These are phyloP conservation scores for Microdochium bolleyi DNA, from an alignment of 2,329 filamentous ascomycete species.

Conservation along the genomic window DNA sequence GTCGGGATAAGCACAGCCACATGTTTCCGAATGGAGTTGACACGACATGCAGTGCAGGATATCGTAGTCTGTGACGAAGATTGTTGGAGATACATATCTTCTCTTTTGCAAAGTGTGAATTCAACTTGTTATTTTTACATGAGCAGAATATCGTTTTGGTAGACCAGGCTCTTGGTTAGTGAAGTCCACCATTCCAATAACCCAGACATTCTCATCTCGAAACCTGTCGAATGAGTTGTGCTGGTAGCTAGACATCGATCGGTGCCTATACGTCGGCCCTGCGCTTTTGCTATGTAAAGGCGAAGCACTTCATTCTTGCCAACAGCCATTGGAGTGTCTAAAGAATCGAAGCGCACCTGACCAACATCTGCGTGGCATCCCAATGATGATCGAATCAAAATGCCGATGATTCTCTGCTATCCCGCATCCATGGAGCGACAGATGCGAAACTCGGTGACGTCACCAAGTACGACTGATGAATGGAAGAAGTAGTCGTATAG, in stretches of 20 bases:
- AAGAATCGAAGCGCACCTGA: not conserved
- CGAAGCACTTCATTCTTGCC: not conserved
- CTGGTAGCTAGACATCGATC: not conserved
- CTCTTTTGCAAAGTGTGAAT: not conserved
- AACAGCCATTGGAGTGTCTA: not conserved
- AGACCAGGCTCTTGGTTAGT: not conserved
- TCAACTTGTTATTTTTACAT: not conserved
- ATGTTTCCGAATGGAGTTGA: not conserved
- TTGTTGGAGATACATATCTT: not conserved
- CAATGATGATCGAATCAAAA: not conserved
- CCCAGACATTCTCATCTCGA: not conserved
- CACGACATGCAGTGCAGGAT: not conserved
- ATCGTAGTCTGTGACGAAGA: not conserved
- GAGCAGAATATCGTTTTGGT: not conserved
- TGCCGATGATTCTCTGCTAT: not conserved
- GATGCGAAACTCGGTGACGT: not conserved
- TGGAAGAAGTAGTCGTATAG: not conserved
- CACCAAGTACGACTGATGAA: not conserved
- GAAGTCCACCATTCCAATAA: not conserved
- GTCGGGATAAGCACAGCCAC: not conserved
- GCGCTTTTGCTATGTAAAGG: not conserved
- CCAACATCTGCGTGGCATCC: not conserved
- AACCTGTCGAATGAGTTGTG: not conserved
- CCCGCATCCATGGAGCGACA: not conserved
- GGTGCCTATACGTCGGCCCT: not conserved